Evolutionary conservation across 345 rosid species (phyloP).

Genomic region (Eucalyptus regnans): DNA sequence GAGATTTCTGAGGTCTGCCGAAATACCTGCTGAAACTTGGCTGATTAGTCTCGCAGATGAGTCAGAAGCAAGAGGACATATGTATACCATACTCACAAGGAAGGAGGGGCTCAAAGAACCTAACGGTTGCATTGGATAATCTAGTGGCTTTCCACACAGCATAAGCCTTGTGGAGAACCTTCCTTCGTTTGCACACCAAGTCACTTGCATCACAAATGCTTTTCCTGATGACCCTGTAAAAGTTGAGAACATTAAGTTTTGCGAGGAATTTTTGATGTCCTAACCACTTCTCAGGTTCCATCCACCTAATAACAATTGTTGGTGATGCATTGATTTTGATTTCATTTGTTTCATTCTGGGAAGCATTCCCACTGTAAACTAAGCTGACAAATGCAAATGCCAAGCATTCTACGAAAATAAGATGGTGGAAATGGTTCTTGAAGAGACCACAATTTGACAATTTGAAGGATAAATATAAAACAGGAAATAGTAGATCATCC

Average conservation of each 20-base stretch:
- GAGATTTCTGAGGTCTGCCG: conserved; percentile 41
- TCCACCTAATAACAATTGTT: background rate
- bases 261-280: background rate
- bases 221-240: conserved; percentile 45
- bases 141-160: conserved; percentile 28
- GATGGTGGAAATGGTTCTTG: background rate
- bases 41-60: conserved; percentile 2
- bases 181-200: conserved; percentile 45
- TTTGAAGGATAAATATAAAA: background rate
- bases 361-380: background rate
- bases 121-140: conserved; percentile 13
- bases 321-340: background rate
- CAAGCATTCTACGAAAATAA: background rate
- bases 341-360: background rate
- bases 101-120: conserved; percentile 41
- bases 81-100: conserved; percentile 34
- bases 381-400: background rate
- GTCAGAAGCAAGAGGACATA: background rate
- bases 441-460: background rate
- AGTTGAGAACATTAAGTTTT: background rate
- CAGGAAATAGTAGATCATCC: background rate
- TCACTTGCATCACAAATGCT: conserved; percentile 43
- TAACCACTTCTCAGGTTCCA: background rate
- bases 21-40: conserved; percentile 24
- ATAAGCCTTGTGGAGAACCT: conserved; percentile 18